Base-by-base conservation (phyloP, 139 green algal species). In the Trebouxia sp. region DNA sequence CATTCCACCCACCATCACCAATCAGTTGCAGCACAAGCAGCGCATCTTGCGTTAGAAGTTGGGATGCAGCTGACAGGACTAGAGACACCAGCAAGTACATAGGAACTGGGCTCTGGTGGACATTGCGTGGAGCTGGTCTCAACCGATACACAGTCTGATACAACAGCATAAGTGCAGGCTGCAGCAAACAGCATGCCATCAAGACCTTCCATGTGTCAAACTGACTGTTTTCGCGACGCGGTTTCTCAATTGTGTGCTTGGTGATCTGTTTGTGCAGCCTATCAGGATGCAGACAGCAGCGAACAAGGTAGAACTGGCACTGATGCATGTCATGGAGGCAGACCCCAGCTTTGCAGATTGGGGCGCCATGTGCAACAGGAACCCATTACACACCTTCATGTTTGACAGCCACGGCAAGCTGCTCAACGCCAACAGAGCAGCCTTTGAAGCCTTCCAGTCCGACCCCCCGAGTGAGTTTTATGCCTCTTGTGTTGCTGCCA, bases 321-420 rank as follows among this genome's bases (percentile, higher is more conserved):
- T 69, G n/a, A 15, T 69, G 58, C 58, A 69, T 69, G 58, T 69
- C 30, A 10, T 69, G 30, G 58, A 69, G 58, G 28, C 58, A 41
- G 58, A 69, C 11, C 58, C 58, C 6, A 69, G 58, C 58, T 41
- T 1, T 15, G 58, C 58, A 11, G 58, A 69, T 12, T n/a, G 39
- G 70, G 41, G n/a, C 8, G 66, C 38, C 6, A 76, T 76, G 66
- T 37, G 39, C 7, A 12, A 76, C 37, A 24, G 66, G 20, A 76
- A 92, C 41, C 87, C 89, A 14, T 90, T 92, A 85, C 90, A 89
- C 65, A 84, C 90, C 80, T 92, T 92, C 81, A 65, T 92, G 69
- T 92, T 92, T 83, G 89, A 92, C 62, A 67, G 83, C 28, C 82
- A 80, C 39, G 89, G 89, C 43, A 85, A 87, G 50, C 84, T 92